Base-by-base conservation (phyloP, 768 basidiomycete species). In the Pleurotus sapidus region DNA sequence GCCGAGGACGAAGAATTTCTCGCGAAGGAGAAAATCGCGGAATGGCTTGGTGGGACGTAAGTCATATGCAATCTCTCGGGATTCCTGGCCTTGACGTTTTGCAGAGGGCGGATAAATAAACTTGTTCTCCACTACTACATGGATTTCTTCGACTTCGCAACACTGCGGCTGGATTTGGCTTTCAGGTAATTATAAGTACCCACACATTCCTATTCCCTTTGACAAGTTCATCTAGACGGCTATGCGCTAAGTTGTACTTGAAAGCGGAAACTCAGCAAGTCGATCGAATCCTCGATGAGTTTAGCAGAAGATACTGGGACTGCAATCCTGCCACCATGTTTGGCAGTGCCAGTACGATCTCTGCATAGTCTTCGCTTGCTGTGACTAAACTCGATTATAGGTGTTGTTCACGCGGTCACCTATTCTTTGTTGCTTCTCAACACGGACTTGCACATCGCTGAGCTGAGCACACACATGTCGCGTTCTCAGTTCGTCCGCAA, bases 181-280 rank as follows among this genome's bases (percentile, higher is more conserved):
- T 98, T 99, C 70, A 81, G 95, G 93, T 92, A 46, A 24, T 76
- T 51, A 43, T 46, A 46, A 34, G 24, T 63, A 58, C 25, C 51
- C 11, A 38, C 42, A 40, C 20, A 38, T 23, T 38, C 43, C 15
- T 4, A 9, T 34, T 25, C 56, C 18, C 23, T 20, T 53, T 57
- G 49, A 61, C 43, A 37, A 47, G 43, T 40, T 58, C 23, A 17
- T 23, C 7, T 63, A 95, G 95, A 60, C 87, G 87, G 20, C 75
- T 99, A 9, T 98, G 95, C 68, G 87, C 87, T 11, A 97, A 96
- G 69, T 80, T 99, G 2, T 98, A 83, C 69, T 81, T 99, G 58
- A 95, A 94, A 70, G 97, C 87, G 1, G 97, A 99, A 71, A 96
- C 96, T 0, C 97, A 99, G 67, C 95, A 98, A 73, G 89, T 99